These are phyloP conservation scores for Naganishia sp. DNA, from an alignment of 1,284 basidiomycete genomes.

Conservation along the genomic window DNA sequence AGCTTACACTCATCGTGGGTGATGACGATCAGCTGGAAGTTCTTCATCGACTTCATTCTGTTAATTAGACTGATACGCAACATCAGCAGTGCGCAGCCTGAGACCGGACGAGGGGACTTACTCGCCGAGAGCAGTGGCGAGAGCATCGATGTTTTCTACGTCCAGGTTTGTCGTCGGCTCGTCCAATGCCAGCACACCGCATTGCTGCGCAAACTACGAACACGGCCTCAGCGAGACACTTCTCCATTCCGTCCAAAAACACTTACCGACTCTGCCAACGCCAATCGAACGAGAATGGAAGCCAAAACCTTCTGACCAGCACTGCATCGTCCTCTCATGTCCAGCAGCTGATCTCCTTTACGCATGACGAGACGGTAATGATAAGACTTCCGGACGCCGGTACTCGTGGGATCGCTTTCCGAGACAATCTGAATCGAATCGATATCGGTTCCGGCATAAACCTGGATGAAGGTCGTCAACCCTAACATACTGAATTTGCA, in stretches of 20 bases:
- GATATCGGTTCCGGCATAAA: constrained; percentile 98
- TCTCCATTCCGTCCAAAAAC: constrained; percentile 41
- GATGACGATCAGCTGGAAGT: constrained; percentile 97
- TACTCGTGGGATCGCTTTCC: constrained; percentile 77
- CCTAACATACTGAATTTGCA: neutral
- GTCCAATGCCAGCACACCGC: constrained; percentile 94
- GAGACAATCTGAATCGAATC: constrained; percentile 95
- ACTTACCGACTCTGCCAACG: constrained; percentile 94
- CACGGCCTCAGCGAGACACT: neutral
- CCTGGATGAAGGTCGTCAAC: constrained; percentile 48
- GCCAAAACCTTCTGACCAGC: constrained; percentile 94
- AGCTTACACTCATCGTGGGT: constrained; percentile 78
- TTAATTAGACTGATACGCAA: constrained; percentile 74
- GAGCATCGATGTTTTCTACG: constrained; percentile 91
- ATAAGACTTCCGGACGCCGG: constrained; percentile 81
- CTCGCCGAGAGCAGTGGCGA: constrained; percentile 90
- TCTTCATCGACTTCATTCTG: constrained; percentile 80
- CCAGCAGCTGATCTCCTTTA: constrained; percentile 92
- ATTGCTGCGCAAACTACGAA: constrained; percentile 56
- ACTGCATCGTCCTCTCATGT: constrained; percentile 97
- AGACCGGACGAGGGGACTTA: constrained; percentile 56
- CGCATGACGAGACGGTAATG: constrained; percentile 80
- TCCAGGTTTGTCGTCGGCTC: constrained; percentile 97
- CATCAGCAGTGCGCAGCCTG: neutral
- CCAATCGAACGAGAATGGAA: constrained; percentile 98